Base-by-base conservation (phyloP, 192 early-diverging fungal genomes). In the Linnemannia hyalina region DNA sequence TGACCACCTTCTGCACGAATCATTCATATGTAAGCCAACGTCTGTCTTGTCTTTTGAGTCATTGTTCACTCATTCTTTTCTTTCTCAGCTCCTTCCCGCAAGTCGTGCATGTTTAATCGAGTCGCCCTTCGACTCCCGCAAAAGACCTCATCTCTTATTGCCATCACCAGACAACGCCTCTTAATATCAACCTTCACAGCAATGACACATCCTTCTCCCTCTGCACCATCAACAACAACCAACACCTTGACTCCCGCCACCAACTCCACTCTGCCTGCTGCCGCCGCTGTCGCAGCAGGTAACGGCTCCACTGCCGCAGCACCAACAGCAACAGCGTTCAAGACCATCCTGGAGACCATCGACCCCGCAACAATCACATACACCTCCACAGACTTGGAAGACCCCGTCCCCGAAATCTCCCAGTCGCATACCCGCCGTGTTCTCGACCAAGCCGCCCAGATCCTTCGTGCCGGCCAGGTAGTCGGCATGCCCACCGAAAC, bases 401-500 rank as follows among this genome's bases (percentile, higher is more conserved):
- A 90, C 70, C 89, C 89, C 44, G 26, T 73, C 20, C 80, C 87
- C 4, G 41, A 18, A 10, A 75, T 82, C 69, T 76, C 82, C 29
- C 76, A 81, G 10, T 74, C 79, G 7, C 81, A 88, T 32, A 80
- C 80, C 35, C 63, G 63, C 11, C 36, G 70, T 57, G 78, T 88
- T 49, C 86, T 90, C 23, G 68, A 79, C 10, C 65, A 88, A 20
- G 95, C 96, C 6, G 90, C 90, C 3, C 35, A 88, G 70, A 83
- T 95, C 63, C 88, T 98, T 42, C 79, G 83, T 9, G 41, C 74
- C 70, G 93, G 93, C 72, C 86, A 93, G 41, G 92, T 93, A 40
- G 93, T 99, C 23, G 97, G 95, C 6, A 96, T 99, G 47, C 98
- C 99, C 4, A 99, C 99, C 8, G 99, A 99, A 81, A 99, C 99